phyloP scores from a whole-genome alignment of 2,329 filamentous ascomycete species.

The Fusarium sulawesiense region DNA sequence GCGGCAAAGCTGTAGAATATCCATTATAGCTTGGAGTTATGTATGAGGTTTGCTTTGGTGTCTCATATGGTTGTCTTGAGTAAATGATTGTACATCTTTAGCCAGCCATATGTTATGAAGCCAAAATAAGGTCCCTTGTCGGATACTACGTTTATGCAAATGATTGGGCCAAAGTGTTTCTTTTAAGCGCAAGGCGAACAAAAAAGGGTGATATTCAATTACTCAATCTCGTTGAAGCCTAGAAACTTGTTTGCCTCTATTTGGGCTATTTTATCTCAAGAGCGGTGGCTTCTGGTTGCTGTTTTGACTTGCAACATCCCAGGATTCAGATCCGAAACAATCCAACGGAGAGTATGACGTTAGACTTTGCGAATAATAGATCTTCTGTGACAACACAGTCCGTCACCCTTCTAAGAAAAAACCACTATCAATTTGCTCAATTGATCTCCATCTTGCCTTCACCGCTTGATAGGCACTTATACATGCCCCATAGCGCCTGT shows the following conservation, averaged over 20 bases:
- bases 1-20: slow-evolving; percentile 45
- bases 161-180: background rate
- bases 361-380: slow-evolving; percentile 7
- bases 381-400: background rate
- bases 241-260: background rate
- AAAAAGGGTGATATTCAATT: background rate
- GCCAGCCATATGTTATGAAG: background rate
- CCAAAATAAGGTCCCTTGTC: background rate
- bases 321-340: slow-evolving; percentile 36
- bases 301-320: slow-evolving; percentile 20
- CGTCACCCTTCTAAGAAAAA: background rate
- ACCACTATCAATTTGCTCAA: background rate
- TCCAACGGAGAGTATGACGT: slow-evolving; percentile 36
- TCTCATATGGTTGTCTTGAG: background rate
- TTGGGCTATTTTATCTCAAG: background rate
- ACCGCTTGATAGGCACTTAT: background rate
- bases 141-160: background rate
- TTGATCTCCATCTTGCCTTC: background rate
- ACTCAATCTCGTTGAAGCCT: background rate
- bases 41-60: background rate
- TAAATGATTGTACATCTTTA: background rate
- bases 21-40: background rate
- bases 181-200: background rate
- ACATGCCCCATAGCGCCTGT: slow-evolving; percentile 5
- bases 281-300: slow-evolving; percentile 18